phyloP scores from a whole-genome alignment of 345 rosid species.

The Syzygium aqueum region DNA sequence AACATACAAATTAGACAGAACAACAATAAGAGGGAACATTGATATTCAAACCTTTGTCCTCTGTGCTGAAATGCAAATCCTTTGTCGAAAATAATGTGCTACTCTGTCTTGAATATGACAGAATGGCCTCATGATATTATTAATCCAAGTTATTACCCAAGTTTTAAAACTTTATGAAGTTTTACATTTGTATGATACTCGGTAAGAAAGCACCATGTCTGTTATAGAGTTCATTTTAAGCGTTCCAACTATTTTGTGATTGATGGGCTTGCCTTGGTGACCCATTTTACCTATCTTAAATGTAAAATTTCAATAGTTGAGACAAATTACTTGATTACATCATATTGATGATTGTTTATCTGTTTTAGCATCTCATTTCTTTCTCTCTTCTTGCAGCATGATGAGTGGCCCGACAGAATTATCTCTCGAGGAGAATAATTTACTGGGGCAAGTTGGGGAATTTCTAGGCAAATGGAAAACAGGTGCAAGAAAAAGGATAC shows the following conservation, averaged over 20 bases:
- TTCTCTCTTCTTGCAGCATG: slow-evolving; percentile 30
- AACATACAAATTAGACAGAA: not conserved
- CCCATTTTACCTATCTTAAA: not conserved
- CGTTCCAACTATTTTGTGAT: not conserved
- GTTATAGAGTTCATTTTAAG: not conserved
- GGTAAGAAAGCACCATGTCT: not conserved
- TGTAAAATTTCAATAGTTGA: not conserved
- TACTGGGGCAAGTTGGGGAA: not conserved
- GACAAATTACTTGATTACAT: not conserved
- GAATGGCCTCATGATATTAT: not conserved
- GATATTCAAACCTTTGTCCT: not conserved
- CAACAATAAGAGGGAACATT: not conserved
- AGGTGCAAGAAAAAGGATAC: slow-evolving; percentile 33
- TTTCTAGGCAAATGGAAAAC: slow-evolving; percentile 26
- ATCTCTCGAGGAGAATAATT: slow-evolving; percentile 11
- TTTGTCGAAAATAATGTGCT: not conserved
- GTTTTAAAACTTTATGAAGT: not conserved
- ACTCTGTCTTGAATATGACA: not conserved
- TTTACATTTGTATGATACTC: not conserved
- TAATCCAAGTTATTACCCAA: not conserved
- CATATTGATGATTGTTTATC: not conserved
- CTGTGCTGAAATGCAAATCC: not conserved
- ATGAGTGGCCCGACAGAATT: slow-evolving; percentile 13
- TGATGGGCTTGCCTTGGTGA: not conserved
- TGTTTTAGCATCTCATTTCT: slow-evolving; percentile 1